Evolutionary conservation across 2,329 filamentous ascomycete genomes (phyloP), one percentile per base, ranked within the genome.

Genomic region (Alternaria alternata): DNA sequence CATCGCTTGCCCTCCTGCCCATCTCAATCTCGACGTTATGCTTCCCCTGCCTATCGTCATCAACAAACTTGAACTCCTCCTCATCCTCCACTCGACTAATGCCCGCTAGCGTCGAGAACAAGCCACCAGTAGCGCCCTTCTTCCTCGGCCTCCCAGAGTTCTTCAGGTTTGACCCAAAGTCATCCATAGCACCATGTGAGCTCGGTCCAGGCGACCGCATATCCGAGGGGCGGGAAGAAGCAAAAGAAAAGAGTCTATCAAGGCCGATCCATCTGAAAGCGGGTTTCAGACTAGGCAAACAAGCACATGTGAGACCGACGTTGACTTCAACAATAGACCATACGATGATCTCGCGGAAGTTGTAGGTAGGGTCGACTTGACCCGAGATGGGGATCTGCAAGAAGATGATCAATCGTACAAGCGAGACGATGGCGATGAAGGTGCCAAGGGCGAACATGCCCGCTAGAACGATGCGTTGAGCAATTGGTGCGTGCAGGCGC

Each of bases 281-380:
- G 2, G 70, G 70, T 34, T 66, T 66, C 28, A 72, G 48, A 32
- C 60, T 63, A 5, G 68, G 68, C 5, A 72, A 54, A 38, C 70
- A 71, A 14, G 66, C 70, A 61, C 68, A 70, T 1, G 53, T 60
- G 20, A 72, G 58, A n/a, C 69, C 69, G 8, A 71, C 57, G 51
- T 71, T 71, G 54, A 70, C 55, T 43, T 71, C 69, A n/a, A 72
- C 66, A 24, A 70, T 57, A 7, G 54, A 61, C 70, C 70, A 73
- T 4, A 70, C 53, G 43, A 69, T 66, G 57, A 73, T 66, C 24
- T 73, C 70, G 48, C 66, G 63, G 64, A 68, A 73, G 54, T 68
- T 71, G 64, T 67, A 73, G 9, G 70, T 72, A 0, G 65, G 54
- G 47, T 73, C 66, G 24, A 60, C 64, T 5, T 58, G 51, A 8